These are phyloP conservation scores for Aegilops umbellulata DNA, from an alignment of 176 grass and related monocot genomes.

Conservation along the genomic window DNA sequence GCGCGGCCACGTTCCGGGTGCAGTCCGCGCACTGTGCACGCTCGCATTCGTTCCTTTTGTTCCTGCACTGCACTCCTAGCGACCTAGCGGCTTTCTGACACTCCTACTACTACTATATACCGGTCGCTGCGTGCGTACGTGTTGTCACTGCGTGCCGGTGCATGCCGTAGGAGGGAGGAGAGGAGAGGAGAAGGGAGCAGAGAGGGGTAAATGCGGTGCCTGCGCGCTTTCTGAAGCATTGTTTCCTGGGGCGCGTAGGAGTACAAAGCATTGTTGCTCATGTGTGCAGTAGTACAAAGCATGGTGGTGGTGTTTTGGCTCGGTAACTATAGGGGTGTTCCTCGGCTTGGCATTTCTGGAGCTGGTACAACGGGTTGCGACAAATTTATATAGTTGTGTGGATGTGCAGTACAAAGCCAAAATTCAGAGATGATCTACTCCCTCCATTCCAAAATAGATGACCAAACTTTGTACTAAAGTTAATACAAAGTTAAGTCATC, in stretches of 20 bases:
- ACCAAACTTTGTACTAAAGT: too few relatives aligned
- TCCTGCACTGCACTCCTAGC: background rate
- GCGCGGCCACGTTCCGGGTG: background rate
- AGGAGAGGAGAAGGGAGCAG: background rate
- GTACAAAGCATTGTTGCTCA: too few relatives aligned
- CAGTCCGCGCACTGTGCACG: background rate
- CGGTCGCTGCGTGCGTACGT: background rate
- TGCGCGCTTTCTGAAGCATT: background rate
- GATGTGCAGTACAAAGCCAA: background rate
- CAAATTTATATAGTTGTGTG: background rate
- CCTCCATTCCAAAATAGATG: too few relatives aligned
- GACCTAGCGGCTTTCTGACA: too few relatives aligned
- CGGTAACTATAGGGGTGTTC: background rate
- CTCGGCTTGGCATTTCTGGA: background rate
- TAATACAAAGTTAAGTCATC: too few relatives aligned
- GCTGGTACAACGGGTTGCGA: background rate
- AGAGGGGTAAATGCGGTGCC: conserved; percentile 8
- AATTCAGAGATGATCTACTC: background rate
- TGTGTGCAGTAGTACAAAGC: too few relatives aligned
- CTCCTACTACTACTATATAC: too few relatives aligned
- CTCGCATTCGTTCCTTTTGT: conserved; percentile 21
- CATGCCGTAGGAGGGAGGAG: background rate
- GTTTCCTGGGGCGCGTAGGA: background rate
- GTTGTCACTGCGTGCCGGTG: background rate
- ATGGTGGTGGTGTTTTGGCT: background rate